Evolutionary conservation across 768 basidiomycete species (phyloP).

Genomic region (Terana coerulea): DNA sequence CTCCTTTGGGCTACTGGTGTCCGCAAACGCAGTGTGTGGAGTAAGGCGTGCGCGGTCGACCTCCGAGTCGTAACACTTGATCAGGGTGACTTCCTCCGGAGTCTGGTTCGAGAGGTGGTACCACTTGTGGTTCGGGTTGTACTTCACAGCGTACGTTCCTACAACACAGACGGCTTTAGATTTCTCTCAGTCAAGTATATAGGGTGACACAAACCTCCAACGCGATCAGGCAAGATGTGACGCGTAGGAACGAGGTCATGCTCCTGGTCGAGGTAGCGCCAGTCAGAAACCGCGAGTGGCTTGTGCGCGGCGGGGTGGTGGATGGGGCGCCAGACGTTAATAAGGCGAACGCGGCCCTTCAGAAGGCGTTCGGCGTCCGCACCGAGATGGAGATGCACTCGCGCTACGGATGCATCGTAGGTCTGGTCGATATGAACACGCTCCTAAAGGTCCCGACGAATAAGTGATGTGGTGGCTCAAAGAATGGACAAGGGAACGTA

Average conservation of each 20-base stretch:
- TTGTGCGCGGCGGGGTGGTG: conserved; percentile 33
- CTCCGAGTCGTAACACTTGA: conserved; percentile 44
- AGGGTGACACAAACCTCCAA: conserved; percentile 21
- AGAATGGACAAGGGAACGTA: conserved; percentile 31
- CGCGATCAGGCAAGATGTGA: conserved; percentile 32
- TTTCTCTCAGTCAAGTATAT: conserved; percentile 19
- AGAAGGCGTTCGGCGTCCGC: conserved; percentile 39
- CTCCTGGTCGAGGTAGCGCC: conserved; percentile 30
- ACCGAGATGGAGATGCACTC: conserved; percentile 35
- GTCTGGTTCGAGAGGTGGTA: conserved; percentile 35
- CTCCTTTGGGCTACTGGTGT: conserved; percentile 29
- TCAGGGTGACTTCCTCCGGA: conserved; percentile 38
- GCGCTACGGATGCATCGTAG: conserved; percentile 28
- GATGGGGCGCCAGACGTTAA: conserved; percentile 47
- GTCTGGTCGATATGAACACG: conserved; percentile 47
- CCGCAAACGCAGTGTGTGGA: conserved; percentile 40
- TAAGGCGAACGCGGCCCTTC: conserved; percentile 37
- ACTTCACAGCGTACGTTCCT: conserved; percentile 31
- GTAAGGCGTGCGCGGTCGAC: conserved; percentile 36
- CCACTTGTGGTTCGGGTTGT: conserved; percentile 35
- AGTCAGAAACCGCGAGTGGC: conserved; percentile 41
- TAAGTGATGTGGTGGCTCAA: not conserved
- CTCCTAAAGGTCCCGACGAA: conserved; percentile 20
- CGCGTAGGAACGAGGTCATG: conserved; percentile 35
- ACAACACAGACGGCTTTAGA: conserved; percentile 24